Evolutionary conservation across 495 filamentous ascomycete species (phyloP), one percentile per base, ranked within the genome.

Genomic region (Corynascus novoguineensis): DNA sequence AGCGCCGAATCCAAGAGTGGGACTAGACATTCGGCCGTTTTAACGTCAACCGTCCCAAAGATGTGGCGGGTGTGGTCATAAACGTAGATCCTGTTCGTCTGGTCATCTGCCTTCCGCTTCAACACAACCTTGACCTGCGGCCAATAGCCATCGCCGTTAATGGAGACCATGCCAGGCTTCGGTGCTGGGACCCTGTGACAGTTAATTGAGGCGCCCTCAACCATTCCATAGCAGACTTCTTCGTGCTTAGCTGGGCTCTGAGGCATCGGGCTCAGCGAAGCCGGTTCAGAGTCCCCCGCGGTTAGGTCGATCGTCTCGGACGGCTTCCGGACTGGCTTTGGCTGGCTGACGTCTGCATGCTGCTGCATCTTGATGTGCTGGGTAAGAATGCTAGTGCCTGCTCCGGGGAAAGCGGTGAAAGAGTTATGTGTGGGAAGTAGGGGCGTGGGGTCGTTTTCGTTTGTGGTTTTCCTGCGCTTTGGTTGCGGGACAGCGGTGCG

Each of bases 201-300:
- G 37, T 86, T 85, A 55, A 95, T 73, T 49, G 72, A 84, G 4
- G 85, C 84, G 19, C 78, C 76, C 35, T 89, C 82, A 19, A 97
- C 65, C 67, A 84, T 86, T 8, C 93, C 93, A 66, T 89, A 91
- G 71, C 93, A 97, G 25, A 97, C 87, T 62, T 89, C 84, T 62
- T 86, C 46, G 57, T 73, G 64, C 25, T 63, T 75, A 22, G 65
- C 38, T 27, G 75, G 22, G 53, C 69, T 63, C 22, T 59, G 71
- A 6, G 46, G 73, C 58, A 11, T 69, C 67, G 46, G 81, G 42
- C 49, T 78, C 25, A 22, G 49, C 50, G n/a, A 80, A 2, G 80
- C 47, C 14, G 85, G 75, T 35, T 82, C 81, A 5, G 53, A 50
- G 35, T 87, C 86, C 25, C 78, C 79, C 15, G 75, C 74, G 4